Base-by-base conservation (phyloP, 1,284 basidiomycete genomes). In the Puccinia horiana region DNA sequence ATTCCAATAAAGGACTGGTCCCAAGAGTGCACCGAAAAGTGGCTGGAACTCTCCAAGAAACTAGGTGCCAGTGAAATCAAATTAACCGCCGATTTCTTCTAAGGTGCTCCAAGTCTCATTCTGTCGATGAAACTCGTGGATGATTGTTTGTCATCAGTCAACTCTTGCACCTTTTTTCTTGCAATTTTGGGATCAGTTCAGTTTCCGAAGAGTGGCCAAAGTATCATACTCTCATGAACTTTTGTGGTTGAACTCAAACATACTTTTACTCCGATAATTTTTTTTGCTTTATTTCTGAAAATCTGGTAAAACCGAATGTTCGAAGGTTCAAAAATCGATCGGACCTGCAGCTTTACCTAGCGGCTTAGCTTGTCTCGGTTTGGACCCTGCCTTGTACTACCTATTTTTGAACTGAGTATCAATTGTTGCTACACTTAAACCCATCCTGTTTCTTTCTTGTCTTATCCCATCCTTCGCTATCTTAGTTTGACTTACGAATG, bases 71-170 rank as follows among this genome's bases (percentile, higher is more conserved):
- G 37, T n/a, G 69, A 54, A 26, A 73, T 81, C n/a, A 47, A 40
- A 54, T 32, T 81, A 23, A 81, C 78, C 14, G 52, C 29, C 29
- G 69, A 81, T 63, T 81, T 81, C 29, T 73, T 81, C 35, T 81
- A 63, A 40, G 40, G 23, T 40, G 63, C 63, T 40, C 5, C 37
- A n/a, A 65, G 16, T 37, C 16, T 11, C 23, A 42, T 42, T 63
- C 37, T 63, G 14, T 32, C 61, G 35, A 40, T 63, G n/a, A 14
- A 8, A 11, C 29, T n/a, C 11, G 4, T 26, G 26, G 11, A 18
- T 32, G 16, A 32, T 35, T 18, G 16, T 26, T 18, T 18, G 32
- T 35, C 58, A 26, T 12, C 8, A 56, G 3, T 56, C n/a, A 26
- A n/a, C 32, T 26, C 29, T 8, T 16, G 16, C 44, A 16, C 44